Base-by-base conservation (phyloP, 78 protist genomes). In the Dictyostelium purpureum region DNA sequence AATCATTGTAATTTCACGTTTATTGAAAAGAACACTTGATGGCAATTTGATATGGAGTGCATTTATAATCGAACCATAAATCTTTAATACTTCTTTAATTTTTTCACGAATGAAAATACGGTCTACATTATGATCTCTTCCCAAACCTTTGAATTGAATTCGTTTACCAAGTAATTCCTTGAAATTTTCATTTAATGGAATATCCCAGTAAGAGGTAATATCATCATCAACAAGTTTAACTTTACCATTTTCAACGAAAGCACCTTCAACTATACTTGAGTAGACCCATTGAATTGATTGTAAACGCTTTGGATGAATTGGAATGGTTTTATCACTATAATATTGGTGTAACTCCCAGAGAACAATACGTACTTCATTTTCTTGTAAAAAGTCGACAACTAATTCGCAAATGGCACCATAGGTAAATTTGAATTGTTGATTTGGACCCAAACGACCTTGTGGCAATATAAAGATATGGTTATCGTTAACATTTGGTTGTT, bases 311-410 rank as follows among this genome's bases (percentile, higher is more conserved):
- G 92, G 71, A 45, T 85, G 26, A 52, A 85, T 85, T 2, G 92
- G 92, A 6, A 73, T 51, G 10, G 89, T 43, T 37, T 73, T 70
- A 33, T 85, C 92, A 0, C 21, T 16, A 2, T 63, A 28, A n/a
- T 85, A 40, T 33, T 47, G 66, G 47, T 85, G 92, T 47, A 85
- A 42, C 37, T 85, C 92, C 92, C 92, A 85, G 1, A 85, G 77
- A 12, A 37, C 54, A 1, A n/a, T 33, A 38, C 92, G 43, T 12
- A 85, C 35, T 6, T 85, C 92, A n/a, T 14, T 37, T 33, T 85
- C 92, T 33, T 63, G 54, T 4, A 85, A 6, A 51, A 85, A 85
- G 49, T 66, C 78, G 16, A 74, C 74, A 5, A 56, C 43, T 11
- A 85, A 49, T 69, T 85, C 92, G 12, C 83, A 85, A 33, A 85